Evolutionary conservation across 495 filamentous ascomycete genomes (phyloP).

Genomic region (Trichoderma parareesei): DNA sequence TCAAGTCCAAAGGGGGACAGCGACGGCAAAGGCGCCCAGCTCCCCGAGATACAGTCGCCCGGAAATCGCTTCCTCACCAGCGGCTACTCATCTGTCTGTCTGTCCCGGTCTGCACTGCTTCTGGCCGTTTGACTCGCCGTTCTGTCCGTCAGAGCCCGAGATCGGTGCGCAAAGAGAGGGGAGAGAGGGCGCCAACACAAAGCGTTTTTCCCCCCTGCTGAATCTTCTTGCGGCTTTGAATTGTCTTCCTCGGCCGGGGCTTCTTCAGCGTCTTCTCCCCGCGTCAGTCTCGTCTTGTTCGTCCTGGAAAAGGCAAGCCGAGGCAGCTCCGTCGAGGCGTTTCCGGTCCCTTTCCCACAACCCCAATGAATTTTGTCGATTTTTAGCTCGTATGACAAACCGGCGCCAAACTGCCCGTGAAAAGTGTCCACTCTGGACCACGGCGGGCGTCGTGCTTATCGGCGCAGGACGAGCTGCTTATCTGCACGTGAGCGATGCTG

Average conservation of each 20-base stretch:
- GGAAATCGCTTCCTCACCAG: slow-evolving; percentile 3
- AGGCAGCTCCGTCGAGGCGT: not conserved
- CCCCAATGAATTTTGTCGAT: not conserved
- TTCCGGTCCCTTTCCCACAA: not conserved
- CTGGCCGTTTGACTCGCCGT: not conserved
- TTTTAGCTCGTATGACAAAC: slow-evolving; percentile 10
- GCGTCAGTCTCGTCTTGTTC: not conserved
- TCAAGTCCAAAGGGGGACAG: not conserved
- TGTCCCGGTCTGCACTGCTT: no score
- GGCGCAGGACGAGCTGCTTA: not conserved
- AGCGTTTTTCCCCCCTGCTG: not conserved
- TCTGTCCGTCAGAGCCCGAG: no score
- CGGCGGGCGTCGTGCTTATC: not conserved
- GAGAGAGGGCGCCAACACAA: not conserved
- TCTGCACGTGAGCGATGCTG: not conserved
- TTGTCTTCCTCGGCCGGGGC: not conserved
- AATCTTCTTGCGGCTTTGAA: not conserved
- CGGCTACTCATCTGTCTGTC: not conserved
- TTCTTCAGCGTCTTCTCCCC: not conserved
- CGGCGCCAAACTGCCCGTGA: not conserved
- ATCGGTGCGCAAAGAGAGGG: no score
- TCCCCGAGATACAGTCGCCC: slow-evolving; percentile 9
- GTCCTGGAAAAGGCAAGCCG: not conserved
- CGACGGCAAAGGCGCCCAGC: no score
- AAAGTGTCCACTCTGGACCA: not conserved